Conservation (phyloP, 192 early-diverging fungal genomes). For the Coemansia sp. region DNA sequence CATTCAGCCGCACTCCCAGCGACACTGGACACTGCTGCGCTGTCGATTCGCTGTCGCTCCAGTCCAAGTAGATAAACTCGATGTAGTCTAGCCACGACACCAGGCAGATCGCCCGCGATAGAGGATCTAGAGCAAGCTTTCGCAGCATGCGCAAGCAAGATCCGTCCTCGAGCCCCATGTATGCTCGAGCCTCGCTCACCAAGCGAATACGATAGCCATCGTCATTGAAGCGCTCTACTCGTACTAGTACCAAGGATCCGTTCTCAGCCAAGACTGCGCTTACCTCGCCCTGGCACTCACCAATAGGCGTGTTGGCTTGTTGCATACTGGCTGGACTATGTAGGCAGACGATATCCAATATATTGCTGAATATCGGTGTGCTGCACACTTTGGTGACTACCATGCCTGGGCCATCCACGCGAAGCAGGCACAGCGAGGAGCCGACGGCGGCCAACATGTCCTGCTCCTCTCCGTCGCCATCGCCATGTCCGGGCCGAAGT, state of each 20-base stretch:
- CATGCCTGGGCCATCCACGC: not conserved
- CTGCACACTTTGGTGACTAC: constrained; percentile 17
- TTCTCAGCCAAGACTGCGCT: constrained; percentile 18
- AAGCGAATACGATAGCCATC: constrained; percentile 1
- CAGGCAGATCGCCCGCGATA: constrained; percentile 22
- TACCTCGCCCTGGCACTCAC: not conserved
- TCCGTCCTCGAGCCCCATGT: not conserved
- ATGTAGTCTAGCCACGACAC: constrained; percentile 39
- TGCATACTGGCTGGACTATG: not conserved
- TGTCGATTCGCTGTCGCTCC: constrained; percentile 3
- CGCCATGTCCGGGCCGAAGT: not conserved
- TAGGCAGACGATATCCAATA: constrained; percentile 16
- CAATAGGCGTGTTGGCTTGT: not conserved
- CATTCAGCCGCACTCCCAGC: not conserved
- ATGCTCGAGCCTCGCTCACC: not conserved
- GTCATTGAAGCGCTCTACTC: constrained; percentile 1
- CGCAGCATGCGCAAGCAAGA: constrained; percentile 9
- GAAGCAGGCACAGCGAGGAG: constrained; percentile 19
- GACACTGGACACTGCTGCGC: not conserved
- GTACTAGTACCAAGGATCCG: constrained; percentile 14
- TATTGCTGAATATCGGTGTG: constrained; percentile 21
- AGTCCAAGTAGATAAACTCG: constrained; percentile 21
- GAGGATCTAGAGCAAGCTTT: constrained; percentile 26
- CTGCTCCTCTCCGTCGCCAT: not conserved
- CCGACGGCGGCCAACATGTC: constrained; percentile 26